phyloP scores from a whole-genome alignment of 2,329 filamentous ascomycete genomes.

The Ophiostoma angusticollis region DNA sequence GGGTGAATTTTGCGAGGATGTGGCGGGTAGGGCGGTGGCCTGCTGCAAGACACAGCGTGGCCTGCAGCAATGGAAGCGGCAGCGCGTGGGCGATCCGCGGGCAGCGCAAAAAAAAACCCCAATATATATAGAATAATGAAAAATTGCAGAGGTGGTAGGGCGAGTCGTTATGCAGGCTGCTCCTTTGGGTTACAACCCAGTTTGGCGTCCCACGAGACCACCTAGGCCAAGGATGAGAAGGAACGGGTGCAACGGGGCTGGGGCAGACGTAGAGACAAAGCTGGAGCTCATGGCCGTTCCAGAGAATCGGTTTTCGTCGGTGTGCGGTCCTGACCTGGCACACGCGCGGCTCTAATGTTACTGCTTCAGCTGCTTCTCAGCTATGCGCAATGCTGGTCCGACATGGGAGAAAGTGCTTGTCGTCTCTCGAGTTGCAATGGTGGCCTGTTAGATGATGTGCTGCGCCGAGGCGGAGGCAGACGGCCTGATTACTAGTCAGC shows the following conservation, averaged over 20 bases:
- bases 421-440: too few relatives aligned
- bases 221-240: constrained; percentile 10
- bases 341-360: too few relatives aligned
- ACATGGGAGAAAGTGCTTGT: too few relatives aligned
- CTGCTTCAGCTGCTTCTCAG: too few relatives aligned
- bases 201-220: constrained; percentile 10
- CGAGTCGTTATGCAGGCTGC: constrained; percentile 13
- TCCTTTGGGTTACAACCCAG: constrained; percentile 12
- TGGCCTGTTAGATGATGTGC: too few relatives aligned
- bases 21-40: constrained; percentile 10
- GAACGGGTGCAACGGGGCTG: constrained; percentile 6
- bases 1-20: constrained; percentile 6
- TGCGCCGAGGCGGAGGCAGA: too few relatives aligned
- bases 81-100: too few relatives aligned
- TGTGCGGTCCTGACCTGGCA: not conserved
- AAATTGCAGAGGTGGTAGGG: constrained; percentile 10
- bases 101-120: not conserved
- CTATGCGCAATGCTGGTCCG: too few relatives aligned
- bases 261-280: constrained; percentile 5
- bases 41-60: constrained; percentile 4
- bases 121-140: not conserved
- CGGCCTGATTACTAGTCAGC: too few relatives aligned
- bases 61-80: constrained; percentile 1
- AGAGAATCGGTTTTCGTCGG: not conserved
- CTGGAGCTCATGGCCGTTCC: constrained; percentile 9